Evolutionary conservation across 2,329 filamentous ascomycete genomes (phyloP).

Genomic region (Fusarium falciforme): DNA sequence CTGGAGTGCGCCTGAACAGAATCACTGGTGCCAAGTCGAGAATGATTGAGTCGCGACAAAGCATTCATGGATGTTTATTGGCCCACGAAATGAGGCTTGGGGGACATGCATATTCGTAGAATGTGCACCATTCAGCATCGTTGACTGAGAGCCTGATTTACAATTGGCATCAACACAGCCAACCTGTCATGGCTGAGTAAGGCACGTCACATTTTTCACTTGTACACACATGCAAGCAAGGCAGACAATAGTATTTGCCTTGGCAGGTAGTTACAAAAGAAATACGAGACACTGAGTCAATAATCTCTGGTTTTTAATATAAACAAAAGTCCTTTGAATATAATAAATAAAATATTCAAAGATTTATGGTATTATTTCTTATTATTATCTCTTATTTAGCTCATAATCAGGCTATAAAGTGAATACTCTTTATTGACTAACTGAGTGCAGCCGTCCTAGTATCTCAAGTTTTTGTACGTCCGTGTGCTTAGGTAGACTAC

Average conservation of each 20-base stretch:
- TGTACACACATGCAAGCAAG: neutral
- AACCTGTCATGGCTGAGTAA: neutral
- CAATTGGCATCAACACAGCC: neutral
- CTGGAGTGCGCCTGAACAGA: neutral
- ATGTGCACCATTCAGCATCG: neutral
- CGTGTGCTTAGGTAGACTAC: neutral
- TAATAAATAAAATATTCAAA: too few relatives aligned
- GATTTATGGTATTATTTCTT: too few relatives aligned
- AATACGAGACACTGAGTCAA: too few relatives aligned
- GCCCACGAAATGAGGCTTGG: neutral
- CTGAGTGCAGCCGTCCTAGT: too few relatives aligned
- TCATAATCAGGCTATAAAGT: too few relatives aligned
- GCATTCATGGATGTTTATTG: neutral
- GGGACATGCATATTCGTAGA: neutral
- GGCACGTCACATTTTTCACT: neutral
- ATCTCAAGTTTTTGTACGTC: too few relatives aligned
- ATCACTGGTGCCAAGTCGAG: neutral
- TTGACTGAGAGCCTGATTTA: neutral
- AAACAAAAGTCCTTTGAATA: too few relatives aligned
- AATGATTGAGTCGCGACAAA: neutral
- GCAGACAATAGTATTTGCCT: too few relatives aligned
- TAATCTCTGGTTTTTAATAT: too few relatives aligned
- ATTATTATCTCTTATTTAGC: too few relatives aligned
- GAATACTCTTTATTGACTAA: too few relatives aligned
- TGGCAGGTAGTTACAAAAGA: too few relatives aligned